phyloP scores from a whole-genome alignment of 2,329 filamentous ascomycete genomes.

The Tolypocladium ovalisporum region DNA sequence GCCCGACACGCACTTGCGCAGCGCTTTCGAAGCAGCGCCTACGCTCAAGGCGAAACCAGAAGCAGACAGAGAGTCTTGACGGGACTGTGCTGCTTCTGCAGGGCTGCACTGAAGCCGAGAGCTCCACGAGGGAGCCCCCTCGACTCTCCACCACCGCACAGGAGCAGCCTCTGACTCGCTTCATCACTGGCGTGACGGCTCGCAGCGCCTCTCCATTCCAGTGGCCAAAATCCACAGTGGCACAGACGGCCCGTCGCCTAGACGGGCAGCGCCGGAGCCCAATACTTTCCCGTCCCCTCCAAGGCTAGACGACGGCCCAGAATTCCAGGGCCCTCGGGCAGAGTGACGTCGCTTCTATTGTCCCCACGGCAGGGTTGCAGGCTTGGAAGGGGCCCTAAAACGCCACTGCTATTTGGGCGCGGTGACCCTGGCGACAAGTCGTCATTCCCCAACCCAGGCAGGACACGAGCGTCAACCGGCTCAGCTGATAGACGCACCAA shows the following conservation, averaged over 20 bases:
- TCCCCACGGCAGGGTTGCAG: not conserved
- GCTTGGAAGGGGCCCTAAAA: not conserved
- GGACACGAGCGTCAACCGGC: not conserved
- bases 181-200: not conserved
- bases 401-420: not conserved
- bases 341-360: conserved; percentile 5
- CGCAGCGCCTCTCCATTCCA: not conserved
- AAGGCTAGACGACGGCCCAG: not conserved
- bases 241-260: not conserved
- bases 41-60: not conserved
- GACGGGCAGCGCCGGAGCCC: not conserved
- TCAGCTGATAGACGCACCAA: not conserved
- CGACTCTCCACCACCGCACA: not conserved
- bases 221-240: not conserved
- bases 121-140: not conserved
- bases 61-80: not conserved
- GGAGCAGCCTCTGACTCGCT: not conserved
- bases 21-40: not conserved
- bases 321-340: not conserved
- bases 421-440: conserved; percentile 6
- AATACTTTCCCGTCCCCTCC: not conserved
- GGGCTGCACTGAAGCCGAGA: not conserved
- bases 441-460: conserved; percentile 5
- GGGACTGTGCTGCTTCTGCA: not conserved
- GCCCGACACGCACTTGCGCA: not conserved